Evolutionary conservation across 2,329 filamentous ascomycete genomes (phyloP), one percentile per base, ranked within the genome.

Genomic region (Aspergillus fischeri): DNA sequence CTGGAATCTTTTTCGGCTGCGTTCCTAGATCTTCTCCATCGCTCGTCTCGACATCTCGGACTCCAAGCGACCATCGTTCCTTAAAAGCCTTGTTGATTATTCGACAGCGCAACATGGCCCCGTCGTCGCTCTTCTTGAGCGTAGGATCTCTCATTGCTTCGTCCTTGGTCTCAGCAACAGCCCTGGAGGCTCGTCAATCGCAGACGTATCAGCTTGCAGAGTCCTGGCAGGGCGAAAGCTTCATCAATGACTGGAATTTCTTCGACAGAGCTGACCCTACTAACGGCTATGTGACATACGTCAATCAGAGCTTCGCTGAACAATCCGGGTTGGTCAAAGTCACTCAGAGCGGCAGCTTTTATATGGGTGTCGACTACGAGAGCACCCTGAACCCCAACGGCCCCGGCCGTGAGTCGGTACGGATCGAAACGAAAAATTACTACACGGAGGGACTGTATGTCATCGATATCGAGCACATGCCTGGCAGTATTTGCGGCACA

Each of bases 241-340:
- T 83, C 70, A 79, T 82, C 60, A 69, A 77, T 29, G 72, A 76
- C 54, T 83, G 82, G 65, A 73, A 78, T 51, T 81, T 82, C 67
- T 80, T 76, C 61, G 76, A 73, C 4, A 73, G 72, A 1, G 52
- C 72, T 2, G 80, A 82, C 63, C 79, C 80, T 1, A 80, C 78
- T 3, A 72, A 78, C 50, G 80, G 80, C 24, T 81, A 77, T 60
- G 80, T 83, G n/a, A 75, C 77, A 60, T 83, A 80, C 60, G 66
- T 77, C 51, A 70, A 77, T 53, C 71, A 78, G 42, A 63, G 67
- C 21, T 66, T 66, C n/a, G 77, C 77, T 14, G 65, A 74, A 54
- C 63, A 64, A 49, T 67, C 65, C 2, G 74, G 71, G 4, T 63
- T 79, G 25, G 67, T 76, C 35, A 68, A 69, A 38, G 63, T 71